A percentile compares a stretch with the other conserved stretches of the same genome.
These are phyloP conservation scores for Monosporascus sp. DNA, from an alignment of 2,329 filamentous ascomycete genomes.

Conservation along the genomic window DNA sequence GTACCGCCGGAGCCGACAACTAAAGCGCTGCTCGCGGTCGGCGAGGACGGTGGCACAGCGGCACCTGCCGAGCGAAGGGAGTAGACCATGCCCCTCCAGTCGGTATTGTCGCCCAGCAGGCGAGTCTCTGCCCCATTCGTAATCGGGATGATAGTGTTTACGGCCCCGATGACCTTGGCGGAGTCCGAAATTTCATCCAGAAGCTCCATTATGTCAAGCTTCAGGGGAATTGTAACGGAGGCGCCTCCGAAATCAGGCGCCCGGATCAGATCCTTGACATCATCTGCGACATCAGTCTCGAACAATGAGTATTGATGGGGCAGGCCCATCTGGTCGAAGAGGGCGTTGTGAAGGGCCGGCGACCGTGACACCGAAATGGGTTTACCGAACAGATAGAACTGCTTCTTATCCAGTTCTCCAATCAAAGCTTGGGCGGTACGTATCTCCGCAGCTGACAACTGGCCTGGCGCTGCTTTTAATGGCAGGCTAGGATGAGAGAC, in stretches of 20 bases:
- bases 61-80: slow-evolving; percentile 68
- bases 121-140: slow-evolving; percentile 37
- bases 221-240: slow-evolving; percentile 92
- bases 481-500: slow-evolving; percentile 87
- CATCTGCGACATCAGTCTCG: slow-evolving; percentile 64
- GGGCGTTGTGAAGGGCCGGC: slow-evolving; percentile 80
- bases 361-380: slow-evolving; percentile 80
- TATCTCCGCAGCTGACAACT: slow-evolving; percentile 87
- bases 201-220: slow-evolving; percentile 77
- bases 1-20: slow-evolving; percentile 92
- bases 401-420: slow-evolving; percentile 68
- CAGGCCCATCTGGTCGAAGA: slow-evolving; percentile 72
- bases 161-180: slow-evolving; percentile 78
- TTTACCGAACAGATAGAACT: slow-evolving; percentile 83
- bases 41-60: slow-evolving; percentile 37
- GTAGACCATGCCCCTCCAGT: slow-evolving; percentile 88
- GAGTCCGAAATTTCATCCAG: slow-evolving; percentile 77
- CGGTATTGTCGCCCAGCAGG: slow-evolving; percentile 86
- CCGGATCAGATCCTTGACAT: slow-evolving; percentile 62
- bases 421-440: slow-evolving; percentile 71
- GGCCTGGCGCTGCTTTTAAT: slow-evolving; percentile 88
- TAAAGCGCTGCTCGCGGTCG: slow-evolving; percentile 53
- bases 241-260: slow-evolving; percentile 79
- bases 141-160: slow-evolving; percentile 83
- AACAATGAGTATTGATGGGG: slow-evolving; percentile 75